Base-by-base conservation (phyloP, 257 asterid genomes). In the Rauvolfia tetraphylla region DNA sequence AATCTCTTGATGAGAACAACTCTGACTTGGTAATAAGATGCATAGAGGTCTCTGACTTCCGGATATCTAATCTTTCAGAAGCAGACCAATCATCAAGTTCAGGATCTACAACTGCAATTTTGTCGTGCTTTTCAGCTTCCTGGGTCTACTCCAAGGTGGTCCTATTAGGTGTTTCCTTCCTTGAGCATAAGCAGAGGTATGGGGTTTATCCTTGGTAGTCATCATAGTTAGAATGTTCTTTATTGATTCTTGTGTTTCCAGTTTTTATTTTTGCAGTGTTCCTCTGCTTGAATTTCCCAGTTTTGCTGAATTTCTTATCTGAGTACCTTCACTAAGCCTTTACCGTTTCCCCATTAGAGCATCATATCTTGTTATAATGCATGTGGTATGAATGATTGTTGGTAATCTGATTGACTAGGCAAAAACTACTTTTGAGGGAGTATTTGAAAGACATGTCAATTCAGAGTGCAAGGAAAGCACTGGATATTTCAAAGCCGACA, bases 131-230 rank as follows among this genome's bases (percentile, higher is more conserved):
- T 84, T 87, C 98, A 34, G 93, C 96, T 75, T 80, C 92, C 31
- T 95, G 91, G 93, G 88, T 90, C 73, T 90, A 92, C 85, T 92
- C 99, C 76, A 92, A 95, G 86, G 97, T 89, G 86, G 96, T 91
- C 79, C 81, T 90, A 72, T 77, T 95, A 80, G 99, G 99, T 72
- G 93, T 86, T 74, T 95, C 99, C 61, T 91, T 88, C 85, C 85
- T 89, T 61, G 99, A 95, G 92, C 91, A 80, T 41, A 93, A 91
- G 79, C 90, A 86, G 81, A 90, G 98, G 98, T 92, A 84, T 78
- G 83, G 56, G 51, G 62, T 76, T 72, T 56, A 33, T 46, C 31
- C 62, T 33, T 69, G 36, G 72, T 72, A 69, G 65, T 71, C 71
- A 75, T 29, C 75, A 57, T n/a, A 22, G 67, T 27, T 48, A 17